Base-by-base conservation (phyloP, 768 basidiomycete genomes). In the Krasilnikovozyma curviuscula region DNA sequence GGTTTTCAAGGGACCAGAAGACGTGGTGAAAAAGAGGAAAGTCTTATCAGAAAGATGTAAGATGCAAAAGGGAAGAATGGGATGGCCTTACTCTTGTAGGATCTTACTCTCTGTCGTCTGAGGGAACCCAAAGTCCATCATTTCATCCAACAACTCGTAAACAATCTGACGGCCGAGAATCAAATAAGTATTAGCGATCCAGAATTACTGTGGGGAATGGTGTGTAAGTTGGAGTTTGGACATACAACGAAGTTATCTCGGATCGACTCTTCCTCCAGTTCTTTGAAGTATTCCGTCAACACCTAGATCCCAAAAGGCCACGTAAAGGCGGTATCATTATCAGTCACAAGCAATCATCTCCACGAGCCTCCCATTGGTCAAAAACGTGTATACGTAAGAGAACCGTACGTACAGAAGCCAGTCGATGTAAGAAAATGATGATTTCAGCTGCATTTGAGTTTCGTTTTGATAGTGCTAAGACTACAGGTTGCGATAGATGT, bases 81-180 rank as follows among this genome's bases (percentile, higher is more conserved):
- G 12, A 14, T 16, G 23, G 33, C 69, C 78, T 59, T 54, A 84
- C 79, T 97, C 91, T 67, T 97, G 91, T 44, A 97, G 67, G 57
- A 97, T 98, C 72, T 98, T 97, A 73, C 83, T 86, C 69, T 98
- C 93, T 14, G 93, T 97, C 34, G 91, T 98, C 65, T 97, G 93
- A 0, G 93, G 91, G 63, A 81, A 95, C 7, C 93, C 93, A 66
- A 93, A 98, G 69, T 98, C 93, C 88, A 97, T 95, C 85, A 97
- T 95, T 70, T 98, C 93, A 59, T 97, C 91, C 70, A 98, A 74
- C 46, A 97, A 75, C 63, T 97, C 91, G 65, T 93, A 98, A 43
- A 98, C 93, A 62, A 98, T 93, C n/a, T n/a, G n/a, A n/a, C n/a
- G n/a, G n/a, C n/a, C n/a, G n/a, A n/a, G n/a, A n/a, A n/a, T n/a